Percentiles rank a stretch among this genome's conserved stretches.
phyloP scores from a whole-genome alignment of 805 yeast species.

The Groenewaldozyma tartarivorans region DNA sequence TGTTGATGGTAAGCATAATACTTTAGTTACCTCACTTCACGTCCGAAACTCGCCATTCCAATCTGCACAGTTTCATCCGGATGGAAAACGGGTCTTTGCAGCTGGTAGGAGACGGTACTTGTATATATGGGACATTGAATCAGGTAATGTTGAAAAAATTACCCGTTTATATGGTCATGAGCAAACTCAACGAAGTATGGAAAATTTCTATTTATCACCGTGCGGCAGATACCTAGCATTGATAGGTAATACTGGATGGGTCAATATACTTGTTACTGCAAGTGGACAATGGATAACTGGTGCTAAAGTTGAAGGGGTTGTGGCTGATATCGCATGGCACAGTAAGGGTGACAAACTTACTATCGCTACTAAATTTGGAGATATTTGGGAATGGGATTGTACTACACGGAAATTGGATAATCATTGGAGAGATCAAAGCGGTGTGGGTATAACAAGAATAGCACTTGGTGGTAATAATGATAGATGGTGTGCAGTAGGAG shows the following conservation, averaged over 20 bases:
- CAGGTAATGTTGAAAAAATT: constrained; percentile 71
- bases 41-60: constrained; percentile 73
- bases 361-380: constrained; percentile 69
- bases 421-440: constrained; percentile 82
- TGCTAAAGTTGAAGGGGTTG: constrained; percentile 79
- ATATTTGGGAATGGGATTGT: constrained; percentile 77
- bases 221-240: constrained; percentile 66
- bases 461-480: constrained; percentile 51
- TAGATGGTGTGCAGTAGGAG: constrained; percentile 84
- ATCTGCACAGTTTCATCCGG: constrained; percentile 56
- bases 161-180: constrained; percentile 90
- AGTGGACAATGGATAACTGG: constrained; percentile 85
- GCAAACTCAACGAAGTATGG: constrained; percentile 74
- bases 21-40: constrained; percentile 72
- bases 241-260: constrained; percentile 84
- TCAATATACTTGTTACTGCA: constrained; percentile 63
- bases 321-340: constrained; percentile 72
- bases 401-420: constrained; percentile 40
- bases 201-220: constrained; percentile 68
- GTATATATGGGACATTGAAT: constrained; percentile 82
- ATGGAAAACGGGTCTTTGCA: constrained; percentile 51
- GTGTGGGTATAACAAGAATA: constrained; percentile 71
- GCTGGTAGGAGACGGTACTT: constrained; percentile 89
- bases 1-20: constrained; percentile 78
- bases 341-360: constrained; percentile 37